phyloP scores from a whole-genome alignment of 208 protist species.

The Acanthamoeba triangularis region DNA sequence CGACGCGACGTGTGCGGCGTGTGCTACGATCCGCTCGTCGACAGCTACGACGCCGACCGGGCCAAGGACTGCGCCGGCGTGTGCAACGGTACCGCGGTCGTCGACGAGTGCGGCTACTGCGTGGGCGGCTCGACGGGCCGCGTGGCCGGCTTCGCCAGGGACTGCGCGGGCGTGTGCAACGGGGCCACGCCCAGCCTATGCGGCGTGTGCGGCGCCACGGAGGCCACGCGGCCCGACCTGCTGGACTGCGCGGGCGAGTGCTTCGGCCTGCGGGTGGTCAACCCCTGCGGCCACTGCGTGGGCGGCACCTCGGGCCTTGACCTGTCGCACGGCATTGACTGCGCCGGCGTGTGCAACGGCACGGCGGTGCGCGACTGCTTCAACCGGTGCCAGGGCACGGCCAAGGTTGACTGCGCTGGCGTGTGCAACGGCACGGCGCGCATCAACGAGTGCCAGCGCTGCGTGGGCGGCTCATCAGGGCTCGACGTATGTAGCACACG shows the following conservation, averaged over 20 bases:
- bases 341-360: constrained; percentile 11
- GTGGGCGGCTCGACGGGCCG: constrained; percentile 25
- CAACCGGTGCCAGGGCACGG: background rate
- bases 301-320: background rate
- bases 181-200: background rate
- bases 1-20: constrained; percentile 42
- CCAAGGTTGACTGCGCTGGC: constrained; percentile 14
- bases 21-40: constrained; percentile 58
- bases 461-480: constrained; percentile 17
- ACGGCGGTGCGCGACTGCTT: background rate
- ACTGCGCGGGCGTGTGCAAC: constrained; percentile 67
- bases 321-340: background rate
- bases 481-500: constrained; percentile 41
- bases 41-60: background rate
- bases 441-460: background rate
- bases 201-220: constrained; percentile 6
- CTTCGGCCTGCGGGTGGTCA: background rate
- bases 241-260: constrained; percentile 56
- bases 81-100: background rate
- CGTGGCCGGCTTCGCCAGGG: constrained; percentile 26
- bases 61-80: constrained; percentile 64
- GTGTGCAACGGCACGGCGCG: constrained; percentile 1
- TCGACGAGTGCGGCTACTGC: constrained; percentile 58
- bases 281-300: constrained; percentile 15
- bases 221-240: background rate